Conservation (phyloP, 108 stramenopile species). For the Skeletonema potamos region DNA sequence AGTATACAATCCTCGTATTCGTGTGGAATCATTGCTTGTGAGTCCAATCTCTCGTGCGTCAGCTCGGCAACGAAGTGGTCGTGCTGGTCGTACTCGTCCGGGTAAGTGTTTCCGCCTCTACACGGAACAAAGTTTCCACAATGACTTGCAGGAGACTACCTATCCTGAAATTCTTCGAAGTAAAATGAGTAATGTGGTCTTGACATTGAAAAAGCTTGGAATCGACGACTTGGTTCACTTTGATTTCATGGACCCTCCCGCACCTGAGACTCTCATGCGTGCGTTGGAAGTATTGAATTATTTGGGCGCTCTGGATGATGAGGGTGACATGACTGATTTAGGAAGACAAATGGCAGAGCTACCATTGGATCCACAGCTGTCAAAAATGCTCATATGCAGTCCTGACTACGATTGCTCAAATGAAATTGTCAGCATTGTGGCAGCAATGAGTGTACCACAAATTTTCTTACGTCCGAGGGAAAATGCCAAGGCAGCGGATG, state of each 20-base stretch:
- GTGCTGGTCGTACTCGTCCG: slow-evolving; percentile 97
- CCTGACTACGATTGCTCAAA: slow-evolving; percentile 96
- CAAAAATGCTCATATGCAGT: slow-evolving; percentile 92
- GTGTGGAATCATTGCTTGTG: slow-evolving; percentile 97
- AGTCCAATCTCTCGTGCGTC: slow-evolving; percentile 97
- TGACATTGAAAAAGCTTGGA: slow-evolving; percentile 96
- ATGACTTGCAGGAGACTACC: slow-evolving; percentile 97
- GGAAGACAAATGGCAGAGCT: slow-evolving; percentile 98
- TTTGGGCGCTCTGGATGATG: slow-evolving; percentile 97
- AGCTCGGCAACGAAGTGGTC: slow-evolving; percentile 93
- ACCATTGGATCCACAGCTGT: slow-evolving; percentile 90
- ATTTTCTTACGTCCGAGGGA: slow-evolving; percentile 97
- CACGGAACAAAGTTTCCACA: slow-evolving; percentile 94
- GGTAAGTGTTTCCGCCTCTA: slow-evolving; percentile 99
- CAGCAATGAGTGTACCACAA: slow-evolving; percentile 94
- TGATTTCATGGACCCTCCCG: slow-evolving; percentile 99
- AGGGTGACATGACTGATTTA: slow-evolving; percentile 94
- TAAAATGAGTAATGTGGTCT: slow-evolving; percentile 91
- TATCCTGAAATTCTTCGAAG: slow-evolving; percentile 98
- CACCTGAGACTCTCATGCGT: slow-evolving; percentile 99
- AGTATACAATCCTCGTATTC: slow-evolving; percentile 98
- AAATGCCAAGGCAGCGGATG: slow-evolving; percentile 93
- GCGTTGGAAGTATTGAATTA: slow-evolving; percentile 98
- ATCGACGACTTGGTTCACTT: slow-evolving; percentile 99
- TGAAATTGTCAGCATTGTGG: slow-evolving; percentile 96